phyloP scores from a whole-genome alignment of 345 rosid species.

The Melaleuca alternifolia region DNA sequence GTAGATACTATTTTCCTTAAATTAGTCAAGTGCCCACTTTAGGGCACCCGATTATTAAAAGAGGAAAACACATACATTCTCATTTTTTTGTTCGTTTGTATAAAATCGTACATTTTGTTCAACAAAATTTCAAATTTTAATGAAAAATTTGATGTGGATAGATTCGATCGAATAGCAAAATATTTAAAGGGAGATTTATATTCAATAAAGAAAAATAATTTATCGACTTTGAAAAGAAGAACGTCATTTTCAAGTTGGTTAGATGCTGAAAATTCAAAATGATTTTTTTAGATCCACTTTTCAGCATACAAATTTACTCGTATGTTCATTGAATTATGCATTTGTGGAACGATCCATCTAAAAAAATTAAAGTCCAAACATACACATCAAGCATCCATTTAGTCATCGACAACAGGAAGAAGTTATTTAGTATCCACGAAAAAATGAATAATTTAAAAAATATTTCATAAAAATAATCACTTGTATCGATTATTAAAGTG shows the following conservation, averaged over 20 bases:
- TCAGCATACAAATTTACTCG: neutral
- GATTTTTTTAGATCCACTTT: neutral
- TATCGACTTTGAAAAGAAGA: neutral
- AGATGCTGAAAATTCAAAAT: neutral
- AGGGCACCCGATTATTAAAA: neutral
- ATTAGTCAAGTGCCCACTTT: neutral
- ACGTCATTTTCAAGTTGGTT: neutral
- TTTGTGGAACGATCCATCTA: no score
- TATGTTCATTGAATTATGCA: neutral
- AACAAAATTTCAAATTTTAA: neutral
- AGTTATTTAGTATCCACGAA: no score
- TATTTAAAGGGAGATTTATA: neutral
- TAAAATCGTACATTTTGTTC: no score
- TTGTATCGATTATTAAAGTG: no score
- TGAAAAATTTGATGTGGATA: neutral
- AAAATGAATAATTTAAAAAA: no score
- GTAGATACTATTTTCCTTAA: neutral
- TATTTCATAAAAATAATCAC: no score
- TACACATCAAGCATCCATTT: no score
- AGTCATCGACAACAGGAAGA: no score
- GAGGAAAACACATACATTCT: neutral
- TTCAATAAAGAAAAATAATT: neutral
- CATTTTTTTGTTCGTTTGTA: neutral
- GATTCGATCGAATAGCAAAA: neutral
- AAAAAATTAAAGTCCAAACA: no score